Conservation (phyloP, 805 yeast species). For the Saccharomycopsis fermentans region DNA sequence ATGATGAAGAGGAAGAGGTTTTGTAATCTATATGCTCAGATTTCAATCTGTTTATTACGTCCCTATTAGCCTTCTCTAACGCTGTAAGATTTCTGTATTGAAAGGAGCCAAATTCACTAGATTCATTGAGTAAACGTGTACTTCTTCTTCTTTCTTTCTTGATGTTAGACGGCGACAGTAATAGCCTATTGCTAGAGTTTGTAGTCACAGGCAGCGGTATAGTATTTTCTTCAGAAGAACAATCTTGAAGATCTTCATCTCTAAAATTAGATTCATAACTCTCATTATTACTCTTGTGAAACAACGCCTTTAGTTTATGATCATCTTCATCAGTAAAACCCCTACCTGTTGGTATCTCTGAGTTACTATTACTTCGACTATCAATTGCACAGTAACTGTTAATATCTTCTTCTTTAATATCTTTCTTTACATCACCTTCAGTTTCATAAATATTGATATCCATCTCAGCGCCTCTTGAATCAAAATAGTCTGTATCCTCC, state of each 20-base stretch:
- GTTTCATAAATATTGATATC: slow-evolving; percentile 26
- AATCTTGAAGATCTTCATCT: slow-evolving; percentile 13
- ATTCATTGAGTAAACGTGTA: slow-evolving; percentile 36
- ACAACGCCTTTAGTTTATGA: slow-evolving; percentile 7
- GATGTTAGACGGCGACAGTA: slow-evolving; percentile 37
- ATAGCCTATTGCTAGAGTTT: slow-evolving; percentile 26
- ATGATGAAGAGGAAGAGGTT: slow-evolving; percentile 31
- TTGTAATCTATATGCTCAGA: slow-evolving; percentile 59
- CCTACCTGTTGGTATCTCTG: neutral
- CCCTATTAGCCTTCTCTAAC: slow-evolving; percentile 87
- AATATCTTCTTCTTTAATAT: slow-evolving; percentile 22
- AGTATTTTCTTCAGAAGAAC: slow-evolving; percentile 21
- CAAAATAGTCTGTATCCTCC: slow-evolving; percentile 86
- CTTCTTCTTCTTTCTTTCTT: slow-evolving; percentile 65
- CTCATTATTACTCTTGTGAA: neutral
- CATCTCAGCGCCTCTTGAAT: slow-evolving; percentile 75
- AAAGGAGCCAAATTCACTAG: slow-evolving; percentile 83
- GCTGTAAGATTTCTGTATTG: slow-evolving; percentile 83
- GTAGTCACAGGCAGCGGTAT: slow-evolving; percentile 13
- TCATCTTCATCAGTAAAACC: slow-evolving; percentile 6
- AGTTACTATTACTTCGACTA: neutral
- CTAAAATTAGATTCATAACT: slow-evolving; percentile 7
- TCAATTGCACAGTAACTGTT: slow-evolving; percentile 6
- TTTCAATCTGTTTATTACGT: slow-evolving; percentile 77
- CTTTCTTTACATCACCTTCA: slow-evolving; percentile 21